These are phyloP conservation scores for Pelargonium nanum DNA, from an alignment of 345 rosid species.

Conservation along the genomic window DNA sequence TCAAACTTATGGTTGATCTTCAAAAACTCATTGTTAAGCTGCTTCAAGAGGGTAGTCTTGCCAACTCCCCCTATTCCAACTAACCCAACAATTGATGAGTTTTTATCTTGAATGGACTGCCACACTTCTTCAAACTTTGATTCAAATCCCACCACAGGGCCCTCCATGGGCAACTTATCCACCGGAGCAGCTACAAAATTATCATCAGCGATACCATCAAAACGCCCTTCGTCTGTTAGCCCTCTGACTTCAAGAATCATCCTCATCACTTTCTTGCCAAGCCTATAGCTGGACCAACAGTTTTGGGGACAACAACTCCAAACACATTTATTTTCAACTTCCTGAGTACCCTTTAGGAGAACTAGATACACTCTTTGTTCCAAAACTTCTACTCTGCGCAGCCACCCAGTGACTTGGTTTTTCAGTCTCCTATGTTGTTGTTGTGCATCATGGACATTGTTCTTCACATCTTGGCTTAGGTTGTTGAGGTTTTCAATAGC, in stretches of 20 bases:
- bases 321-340: not conserved
- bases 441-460: not conserved
- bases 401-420: not conserved
- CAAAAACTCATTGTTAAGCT: no score
- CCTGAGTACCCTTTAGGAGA: not conserved
- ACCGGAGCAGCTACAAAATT: not conserved
- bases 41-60: conserved; percentile 14
- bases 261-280: not conserved
- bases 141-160: conserved; percentile 1
- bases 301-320: not conserved
- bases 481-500: not conserved
- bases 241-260: no score
- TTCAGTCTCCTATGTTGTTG: not conserved
- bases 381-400: not conserved
- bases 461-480: conserved; percentile 1
- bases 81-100: not conserved
- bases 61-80: no score
- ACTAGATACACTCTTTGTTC: no score
- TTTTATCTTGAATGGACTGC: not conserved
- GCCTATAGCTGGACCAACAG: not conserved
- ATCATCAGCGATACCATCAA: not conserved
- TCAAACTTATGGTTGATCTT: not conserved
- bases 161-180: not conserved
- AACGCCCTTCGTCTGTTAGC: not conserved
- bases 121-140: not conserved